Evolutionary conservation across 192 early-diverging fungal genomes (phyloP), one percentile per base, ranked within the genome.

Genomic region (Coemansia sp.): DNA sequence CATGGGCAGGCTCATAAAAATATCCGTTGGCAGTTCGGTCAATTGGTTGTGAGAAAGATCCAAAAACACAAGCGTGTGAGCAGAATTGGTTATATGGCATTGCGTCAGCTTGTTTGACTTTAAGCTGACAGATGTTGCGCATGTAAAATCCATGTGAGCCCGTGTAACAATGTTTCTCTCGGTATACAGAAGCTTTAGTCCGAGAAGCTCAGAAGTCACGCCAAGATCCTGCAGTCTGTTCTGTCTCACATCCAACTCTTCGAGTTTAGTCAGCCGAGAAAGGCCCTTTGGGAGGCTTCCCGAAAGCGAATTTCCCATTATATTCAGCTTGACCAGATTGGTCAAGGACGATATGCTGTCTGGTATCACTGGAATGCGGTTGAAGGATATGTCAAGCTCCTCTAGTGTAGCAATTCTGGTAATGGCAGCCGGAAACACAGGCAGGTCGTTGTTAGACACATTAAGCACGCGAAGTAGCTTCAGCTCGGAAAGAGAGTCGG

Each of bases 381-480:
- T 94, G 56, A 94, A 92, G 57, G 87, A 91, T 38, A 95, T 69
- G 69, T 97, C 93, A 23, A 97, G 82, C 39, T 91, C 85, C 13
- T 78, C 83, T 15, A 93, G 71, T 38, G 86, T 74, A 42, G 69
- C 19, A 32, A 92, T 88, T 47, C 83, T 67, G 43, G 88, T 89
- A 23, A 95, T 70, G 0, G 87, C 86, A 13, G 58, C 23, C 2
- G 95, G 95, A 62, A 95, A 90, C 26, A 69, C 66, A 5, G 79
- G 70, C 49, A 97, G 80, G 43, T 87, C 88, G 80, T 97, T 97
- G 72, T 94, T 94, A 12, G 92, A 89, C 26, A 95, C 84, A 69
- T 87, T 88, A 8, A 97, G 75, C 9, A 77, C 80, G 15, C 85
- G 82, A 38, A 97, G 84, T 53, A 84, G 67, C 26, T 66, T 76